Base-by-base conservation (phyloP, 164 flowering plant genomes). In the Piper betle region DNA sequence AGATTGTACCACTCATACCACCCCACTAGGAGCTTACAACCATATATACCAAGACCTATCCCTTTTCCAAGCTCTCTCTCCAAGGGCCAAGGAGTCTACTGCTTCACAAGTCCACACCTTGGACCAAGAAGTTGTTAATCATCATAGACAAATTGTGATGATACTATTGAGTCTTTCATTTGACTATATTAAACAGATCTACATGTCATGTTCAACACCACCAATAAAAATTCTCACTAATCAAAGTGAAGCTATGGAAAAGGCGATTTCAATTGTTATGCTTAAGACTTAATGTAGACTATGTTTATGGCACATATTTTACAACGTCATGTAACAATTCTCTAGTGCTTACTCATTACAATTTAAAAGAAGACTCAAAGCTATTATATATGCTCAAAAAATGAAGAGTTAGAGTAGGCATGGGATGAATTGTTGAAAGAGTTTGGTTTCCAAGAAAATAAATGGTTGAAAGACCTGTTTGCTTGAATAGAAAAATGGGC, bases 401-500 rank as follows among this genome's bases (percentile, higher is more conserved):
- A 60, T 13, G 65, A 70, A 38, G 53, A 57, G 7, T 46, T 57
- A 9, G 48, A 62, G 17, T 5, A 7, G 20, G 6, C 57, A 62
- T 5, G 68, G 68, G 52, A 60, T 37, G 33, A 55, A 11, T 59
- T 69, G 65, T 43, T 69, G 7, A 61, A 60, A 4, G 59, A 69
- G 16, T 56, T 64, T 69, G 66, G 61, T 19, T 53, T 69, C 3
- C 43, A 10, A 19, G 63, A 48, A 13, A 70, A 62, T n/a, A 58
- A 18, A 46, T 70, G 73, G 73, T 53, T 70, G 62, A 16, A 52
- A 37, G 52, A 62, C 18, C 53, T 62, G 16, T 70, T 62, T 54
- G 54, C 62, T 9, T 58, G 18, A 10, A 60, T 60, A 18, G 62
- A 70, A 40, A 62, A 62, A 52, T 70, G 73, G 69, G 73, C 73